These are phyloP conservation scores for Coniochaeta prunicola DNA, from an alignment of 2,329 filamentous ascomycete genomes.

Conservation along the genomic window DNA sequence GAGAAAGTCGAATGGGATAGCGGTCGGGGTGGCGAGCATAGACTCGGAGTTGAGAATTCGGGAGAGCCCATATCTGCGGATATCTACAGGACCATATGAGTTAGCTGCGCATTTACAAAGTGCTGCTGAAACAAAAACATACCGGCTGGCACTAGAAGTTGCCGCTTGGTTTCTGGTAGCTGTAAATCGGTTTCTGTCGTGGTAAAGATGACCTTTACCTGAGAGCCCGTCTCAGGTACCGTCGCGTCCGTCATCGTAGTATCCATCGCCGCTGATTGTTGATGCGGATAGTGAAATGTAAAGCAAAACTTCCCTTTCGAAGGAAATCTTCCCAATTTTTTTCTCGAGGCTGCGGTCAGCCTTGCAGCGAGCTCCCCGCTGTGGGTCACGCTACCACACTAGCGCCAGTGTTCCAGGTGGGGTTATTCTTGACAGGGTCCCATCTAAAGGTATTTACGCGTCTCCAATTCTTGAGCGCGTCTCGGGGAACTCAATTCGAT, in stretches of 20 bases:
- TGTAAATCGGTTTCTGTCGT: slow-evolving; percentile 56
- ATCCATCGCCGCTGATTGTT: slow-evolving; percentile 1
- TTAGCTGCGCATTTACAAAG: background rate
- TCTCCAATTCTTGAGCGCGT: background rate
- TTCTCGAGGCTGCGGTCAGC: slow-evolving; percentile 2
- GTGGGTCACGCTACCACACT: background rate
- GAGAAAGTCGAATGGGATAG: slow-evolving; percentile 87
- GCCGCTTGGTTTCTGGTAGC: slow-evolving; percentile 53
- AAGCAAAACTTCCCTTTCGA: background rate
- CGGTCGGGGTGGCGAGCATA: slow-evolving; percentile 57
- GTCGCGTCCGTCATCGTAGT: slow-evolving; percentile 18
- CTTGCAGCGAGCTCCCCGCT: slow-evolving; percentile 2
- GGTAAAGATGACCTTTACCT: slow-evolving; percentile 62
- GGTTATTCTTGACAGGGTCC: background rate
- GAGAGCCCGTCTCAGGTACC: slow-evolving; percentile 29
- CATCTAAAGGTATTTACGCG: background rate
- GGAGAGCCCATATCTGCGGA: slow-evolving; percentile 64
- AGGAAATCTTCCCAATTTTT: slow-evolving; percentile 4
- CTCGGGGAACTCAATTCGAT: background rate
- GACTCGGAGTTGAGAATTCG: slow-evolving; percentile 65
- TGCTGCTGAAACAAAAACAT: slow-evolving; percentile 10
- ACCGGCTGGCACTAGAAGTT: slow-evolving; percentile 57
- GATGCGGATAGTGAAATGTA: background rate
- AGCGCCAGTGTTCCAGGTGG: background rate
- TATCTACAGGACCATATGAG: slow-evolving; percentile 32